These are phyloP conservation scores for Calocybe cyanea DNA, from an alignment of 768 basidiomycete genomes.

Conservation along the genomic window DNA sequence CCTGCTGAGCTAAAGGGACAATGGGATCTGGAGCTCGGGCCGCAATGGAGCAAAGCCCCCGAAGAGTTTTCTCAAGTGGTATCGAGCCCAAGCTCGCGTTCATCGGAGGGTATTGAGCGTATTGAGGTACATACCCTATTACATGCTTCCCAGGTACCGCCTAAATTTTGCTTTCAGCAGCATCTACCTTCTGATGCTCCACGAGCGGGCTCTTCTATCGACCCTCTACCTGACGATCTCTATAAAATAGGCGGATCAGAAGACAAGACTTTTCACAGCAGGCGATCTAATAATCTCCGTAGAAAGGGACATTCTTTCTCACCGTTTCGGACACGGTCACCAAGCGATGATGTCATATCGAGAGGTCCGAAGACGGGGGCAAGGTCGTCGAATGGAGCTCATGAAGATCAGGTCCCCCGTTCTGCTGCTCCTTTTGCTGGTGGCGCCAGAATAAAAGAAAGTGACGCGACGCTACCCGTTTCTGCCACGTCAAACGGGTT, in stretches of 20 bases:
- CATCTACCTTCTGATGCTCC: conserved; percentile 26
- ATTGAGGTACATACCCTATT: conserved; percentile 35
- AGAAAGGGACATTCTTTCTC: conserved; percentile 39
- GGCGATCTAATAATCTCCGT: conserved; percentile 68
- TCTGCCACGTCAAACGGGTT: not conserved
- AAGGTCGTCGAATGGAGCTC: no score
- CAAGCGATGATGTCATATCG: conserved; percentile 15
- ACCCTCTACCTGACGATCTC: conserved; percentile 27
- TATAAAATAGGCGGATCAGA: conserved; percentile 27
- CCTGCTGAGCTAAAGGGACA: conserved; percentile 39
- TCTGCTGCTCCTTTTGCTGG: not conserved
- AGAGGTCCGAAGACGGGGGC: conserved; percentile 15
- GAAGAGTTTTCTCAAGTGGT: conserved; percentile 33
- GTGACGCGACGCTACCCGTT: not conserved
- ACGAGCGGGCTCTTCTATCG: conserved; percentile 39
- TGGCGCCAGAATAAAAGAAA: not conserved
- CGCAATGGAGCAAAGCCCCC: conserved; percentile 52
- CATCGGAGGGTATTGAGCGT: conserved; percentile 23
- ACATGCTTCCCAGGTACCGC: conserved; percentile 26
- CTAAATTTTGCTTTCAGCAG: conserved; percentile 27
- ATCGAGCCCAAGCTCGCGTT: conserved; percentile 38
- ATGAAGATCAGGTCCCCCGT: not conserved
- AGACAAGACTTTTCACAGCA: conserved; percentile 30
- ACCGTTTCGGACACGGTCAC: conserved; percentile 11
- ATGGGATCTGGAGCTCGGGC: conserved; percentile 44